These are phyloP conservation scores for Saccharum officinarum DNA, from an alignment of 176 grass and related monocot genomes.

Conservation along the genomic window DNA sequence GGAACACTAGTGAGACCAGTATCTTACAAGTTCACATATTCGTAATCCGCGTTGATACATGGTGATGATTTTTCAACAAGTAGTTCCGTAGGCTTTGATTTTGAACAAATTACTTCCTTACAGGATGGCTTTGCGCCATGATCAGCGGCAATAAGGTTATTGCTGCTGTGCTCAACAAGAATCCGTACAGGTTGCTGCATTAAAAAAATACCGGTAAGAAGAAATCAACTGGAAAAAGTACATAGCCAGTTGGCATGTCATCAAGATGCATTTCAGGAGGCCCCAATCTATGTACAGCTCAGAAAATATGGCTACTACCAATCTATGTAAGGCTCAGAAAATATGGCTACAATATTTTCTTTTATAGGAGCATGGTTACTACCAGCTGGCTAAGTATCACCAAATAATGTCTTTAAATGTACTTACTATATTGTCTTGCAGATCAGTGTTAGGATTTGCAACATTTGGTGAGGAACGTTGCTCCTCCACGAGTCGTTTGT, in stretches of 20 bases:
- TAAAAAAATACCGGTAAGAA: conserved; percentile 40
- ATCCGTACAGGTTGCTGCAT: conserved; percentile 45
- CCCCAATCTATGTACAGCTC: not conserved
- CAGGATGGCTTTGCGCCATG: conserved; percentile 18
- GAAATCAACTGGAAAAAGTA: conserved; percentile 15
- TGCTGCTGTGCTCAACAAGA: conserved; percentile 37
- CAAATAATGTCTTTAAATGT: conserved; percentile 13
- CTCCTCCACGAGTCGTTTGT: not conserved
- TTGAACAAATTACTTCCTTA: conserved; percentile 33
- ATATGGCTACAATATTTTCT: conserved; percentile 1
- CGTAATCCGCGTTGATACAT: conserved; percentile 51
- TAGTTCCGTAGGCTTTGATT: conserved; percentile 34
- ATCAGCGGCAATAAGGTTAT: conserved; percentile 14
- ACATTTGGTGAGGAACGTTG: conserved; percentile 20
- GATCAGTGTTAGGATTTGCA: conserved; percentile 10
- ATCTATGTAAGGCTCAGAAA: conserved; percentile 1
- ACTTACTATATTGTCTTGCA: conserved; percentile 35
- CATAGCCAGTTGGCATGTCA: not conserved
- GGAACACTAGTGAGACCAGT: conserved; percentile 15
- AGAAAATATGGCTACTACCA: not conserved
- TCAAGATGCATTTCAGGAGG: conserved; percentile 10
- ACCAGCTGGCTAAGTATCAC: conserved; percentile 18
- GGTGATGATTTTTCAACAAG: conserved; percentile 56
- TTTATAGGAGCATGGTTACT: conserved; percentile 2
- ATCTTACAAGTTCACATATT: conserved; percentile 74